Conservation (phyloP, 495 filamentous ascomycete species). For the Neurospora sp. region DNA sequence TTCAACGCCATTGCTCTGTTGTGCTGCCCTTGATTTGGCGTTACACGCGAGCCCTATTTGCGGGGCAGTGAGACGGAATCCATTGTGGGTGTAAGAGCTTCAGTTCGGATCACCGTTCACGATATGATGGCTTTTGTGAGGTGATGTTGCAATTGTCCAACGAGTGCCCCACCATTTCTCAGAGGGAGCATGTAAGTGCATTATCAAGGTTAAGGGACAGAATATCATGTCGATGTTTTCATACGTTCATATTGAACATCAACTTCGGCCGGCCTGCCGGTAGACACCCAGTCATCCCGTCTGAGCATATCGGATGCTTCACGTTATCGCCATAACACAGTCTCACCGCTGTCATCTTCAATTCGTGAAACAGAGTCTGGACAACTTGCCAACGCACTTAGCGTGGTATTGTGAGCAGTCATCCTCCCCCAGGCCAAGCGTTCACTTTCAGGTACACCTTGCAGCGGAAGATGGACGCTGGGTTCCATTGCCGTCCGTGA, state of each 20-base stretch:
- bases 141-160: neutral
- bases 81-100: neutral
- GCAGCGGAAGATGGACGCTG: neutral
- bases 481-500: neutral
- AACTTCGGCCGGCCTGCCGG: neutral
- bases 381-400: neutral
- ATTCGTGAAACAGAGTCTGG: neutral
- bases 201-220: neutral
- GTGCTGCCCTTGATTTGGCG: neutral
- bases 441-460: neutral
- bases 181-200: neutral
- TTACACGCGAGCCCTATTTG: neutral
- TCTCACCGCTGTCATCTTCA: neutral
- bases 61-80: neutral
- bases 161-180: neutral
- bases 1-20: neutral
- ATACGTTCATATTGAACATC: neutral
- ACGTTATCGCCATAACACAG: neutral
- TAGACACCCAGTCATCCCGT: neutral
- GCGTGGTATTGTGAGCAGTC: neutral
- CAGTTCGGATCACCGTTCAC: neutral
- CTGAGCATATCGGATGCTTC: neutral
- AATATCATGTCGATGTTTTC: neutral
- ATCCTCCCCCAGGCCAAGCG: too few relatives aligned
- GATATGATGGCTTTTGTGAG: neutral